phyloP scores from a whole-genome alignment of 1,139 yeast species.

The Candida sp. region DNA sequence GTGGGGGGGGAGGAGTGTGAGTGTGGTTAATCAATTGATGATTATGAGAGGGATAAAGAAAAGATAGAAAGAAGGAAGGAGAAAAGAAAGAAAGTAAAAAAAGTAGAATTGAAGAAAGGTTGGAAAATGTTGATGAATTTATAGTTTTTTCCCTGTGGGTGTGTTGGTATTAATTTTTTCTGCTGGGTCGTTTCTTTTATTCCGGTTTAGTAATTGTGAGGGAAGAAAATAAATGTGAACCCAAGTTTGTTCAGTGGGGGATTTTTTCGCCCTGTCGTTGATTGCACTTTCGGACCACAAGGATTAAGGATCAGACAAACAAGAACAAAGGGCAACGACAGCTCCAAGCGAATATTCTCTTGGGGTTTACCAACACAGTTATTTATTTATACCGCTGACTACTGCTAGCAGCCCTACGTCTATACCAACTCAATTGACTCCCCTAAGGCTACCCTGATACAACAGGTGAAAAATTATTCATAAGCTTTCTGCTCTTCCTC shows the following conservation, averaged over 20 bases:
- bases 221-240: not conserved
- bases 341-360: no score
- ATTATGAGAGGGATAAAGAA: not conserved
- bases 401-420: no score
- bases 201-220: not conserved
- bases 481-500: no score
- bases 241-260: not conserved
- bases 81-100: not conserved
- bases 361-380: no score
- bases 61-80: not conserved
- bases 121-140: constrained; percentile 3
- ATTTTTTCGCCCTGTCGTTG: not conserved
- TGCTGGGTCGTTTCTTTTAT: constrained; percentile 3
- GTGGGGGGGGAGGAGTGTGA: not conserved
- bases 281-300: constrained; percentile 5
- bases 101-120: not conserved
- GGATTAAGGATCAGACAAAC: not conserved
- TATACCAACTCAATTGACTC: no score
- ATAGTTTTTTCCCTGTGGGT: constrained; percentile 1
- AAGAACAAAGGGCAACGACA: no score
- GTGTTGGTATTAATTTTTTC: not conserved
- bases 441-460: no score
- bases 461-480: no score
- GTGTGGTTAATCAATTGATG: not conserved
- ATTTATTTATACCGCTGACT: no score